Evolutionary conservation across 495 filamentous ascomycete genomes (phyloP), one percentile per base, ranked within the genome.

Genomic region (Podospora didyma): DNA sequence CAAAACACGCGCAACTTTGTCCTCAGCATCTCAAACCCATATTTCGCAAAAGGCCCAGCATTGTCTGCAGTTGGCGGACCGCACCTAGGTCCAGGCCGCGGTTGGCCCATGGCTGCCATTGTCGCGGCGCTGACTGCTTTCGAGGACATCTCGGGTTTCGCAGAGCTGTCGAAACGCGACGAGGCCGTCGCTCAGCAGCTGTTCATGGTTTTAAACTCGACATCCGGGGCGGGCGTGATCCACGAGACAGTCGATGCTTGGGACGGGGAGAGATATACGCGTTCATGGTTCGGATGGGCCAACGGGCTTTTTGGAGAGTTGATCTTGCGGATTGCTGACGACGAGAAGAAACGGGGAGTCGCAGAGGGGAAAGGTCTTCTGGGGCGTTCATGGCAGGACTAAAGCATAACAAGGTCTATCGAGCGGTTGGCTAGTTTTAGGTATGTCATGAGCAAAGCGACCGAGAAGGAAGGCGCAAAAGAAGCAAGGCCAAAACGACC

Each of bases 261-360:
- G 62, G 69, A 82, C 57, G 71, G 68, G 56, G 66, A 58, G 9
- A 61, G 73, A 46, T 88, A 80, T 80, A 81, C 84, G 28, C 69
- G 85, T 61, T 75, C 81, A 60, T 88, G 85, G 84, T 87, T 87
- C 53, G 84, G 83, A 1, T 87, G 85, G 85, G 84, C 82, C 5
- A 88, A 87, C 61, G 84, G 85, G 16, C 68, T 88, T 54, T 86
- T 87, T 64, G 85, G 85, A 2, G 82, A 87, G 64, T 73, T 82
- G 69, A 75, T 89, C 34, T 58, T 89, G 58, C 51, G 48, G 54
- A 69, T 72, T 50, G 62, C 63, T 5, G 61, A 63, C 45, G 63
- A 72, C 9, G 69, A 70, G 51, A 42, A 65, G 56, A 39, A 10
- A 48, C 58, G 61, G 54, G 63, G 59, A 12, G 49, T 65, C 4